phyloP scores from a whole-genome alignment of 2,329 filamentous ascomycete genomes.

The Monosporascus cannonballus region DNA sequence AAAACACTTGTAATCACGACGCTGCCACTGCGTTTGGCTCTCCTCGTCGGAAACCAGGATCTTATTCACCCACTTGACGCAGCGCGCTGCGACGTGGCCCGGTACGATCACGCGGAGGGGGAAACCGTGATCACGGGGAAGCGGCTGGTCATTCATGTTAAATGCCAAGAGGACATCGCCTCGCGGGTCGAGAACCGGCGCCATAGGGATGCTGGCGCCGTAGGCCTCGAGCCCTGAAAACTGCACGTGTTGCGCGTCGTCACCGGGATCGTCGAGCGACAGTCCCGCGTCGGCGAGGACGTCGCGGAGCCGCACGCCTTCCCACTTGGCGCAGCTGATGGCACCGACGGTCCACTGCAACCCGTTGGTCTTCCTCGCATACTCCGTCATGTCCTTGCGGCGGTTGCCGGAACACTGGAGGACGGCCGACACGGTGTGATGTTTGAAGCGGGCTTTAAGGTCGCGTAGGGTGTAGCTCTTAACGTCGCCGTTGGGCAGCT shows the following conservation, averaged over 20 bases:
- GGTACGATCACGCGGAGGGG: conserved; percentile 58
- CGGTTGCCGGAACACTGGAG: conserved; percentile 44
- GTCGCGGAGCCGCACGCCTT: conserved; percentile 38
- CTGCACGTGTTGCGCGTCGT: conserved; percentile 27
- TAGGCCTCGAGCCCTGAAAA: conserved; percentile 56
- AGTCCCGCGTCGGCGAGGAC: conserved; percentile 36
- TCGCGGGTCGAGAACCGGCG: conserved; percentile 50
- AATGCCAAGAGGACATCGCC: conserved; percentile 63
- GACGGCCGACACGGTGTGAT: conserved; percentile 36
- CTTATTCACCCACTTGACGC: conserved; percentile 63
- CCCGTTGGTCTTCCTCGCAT: conserved; percentile 36
- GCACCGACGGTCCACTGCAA: conserved; percentile 42
- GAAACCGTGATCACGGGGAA: conserved; percentile 61
- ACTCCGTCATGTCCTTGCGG: conserved; percentile 37
- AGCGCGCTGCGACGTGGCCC: conserved; percentile 60
- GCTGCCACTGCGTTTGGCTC: conserved; percentile 59
- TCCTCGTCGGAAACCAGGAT: conserved; percentile 62
- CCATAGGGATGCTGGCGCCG: conserved; percentile 54
- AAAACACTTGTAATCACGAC: conserved; percentile 63
- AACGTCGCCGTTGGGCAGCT: conserved; percentile 35
- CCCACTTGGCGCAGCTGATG: conserved; percentile 40
- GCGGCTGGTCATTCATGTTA: conserved; percentile 58
- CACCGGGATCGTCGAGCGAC: conserved; percentile 20
- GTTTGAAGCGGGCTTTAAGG: conserved; percentile 36
- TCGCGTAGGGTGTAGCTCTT: conserved; percentile 35